Evolutionary conservation across 352 stramenopile species (phyloP).

Genomic region (Globisporangium megalacanthum): DNA sequence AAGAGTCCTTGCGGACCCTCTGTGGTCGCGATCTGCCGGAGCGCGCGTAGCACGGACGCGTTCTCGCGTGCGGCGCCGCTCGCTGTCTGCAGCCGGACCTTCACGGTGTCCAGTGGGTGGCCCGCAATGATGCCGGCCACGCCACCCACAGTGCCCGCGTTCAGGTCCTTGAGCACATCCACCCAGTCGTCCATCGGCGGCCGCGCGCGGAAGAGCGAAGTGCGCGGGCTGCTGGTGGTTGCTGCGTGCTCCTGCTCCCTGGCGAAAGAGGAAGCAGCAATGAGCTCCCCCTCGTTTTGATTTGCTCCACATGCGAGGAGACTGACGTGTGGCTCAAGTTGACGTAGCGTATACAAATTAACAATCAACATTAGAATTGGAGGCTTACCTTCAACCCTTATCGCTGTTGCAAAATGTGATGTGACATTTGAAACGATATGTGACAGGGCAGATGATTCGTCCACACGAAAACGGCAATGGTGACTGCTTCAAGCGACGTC

Average conservation of each 20-base stretch:
- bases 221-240: not conserved
- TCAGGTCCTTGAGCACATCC: slow-evolving; percentile 78
- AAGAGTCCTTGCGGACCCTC: slow-evolving; percentile 69
- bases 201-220: slow-evolving; percentile 58
- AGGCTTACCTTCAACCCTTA: too few species aligned
- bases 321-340: too few species aligned
- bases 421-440: too few species aligned
- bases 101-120: slow-evolving; percentile 84
- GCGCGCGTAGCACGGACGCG: slow-evolving; percentile 36
- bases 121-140: slow-evolving; percentile 72
- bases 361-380: too few species aligned
- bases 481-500: too few species aligned
- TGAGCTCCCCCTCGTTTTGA: not conserved
- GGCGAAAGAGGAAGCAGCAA: not conserved
- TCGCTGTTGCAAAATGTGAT: too few species aligned
- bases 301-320: slow-evolving; percentile 21
- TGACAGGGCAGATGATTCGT: too few species aligned
- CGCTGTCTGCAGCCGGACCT: slow-evolving; percentile 75
- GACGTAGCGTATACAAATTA: too few species aligned
- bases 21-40: slow-evolving; percentile 42
- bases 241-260: not conserved
- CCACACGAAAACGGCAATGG: too few species aligned
- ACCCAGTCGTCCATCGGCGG: slow-evolving; percentile 42
- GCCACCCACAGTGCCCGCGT: slow-evolving; percentile 75
- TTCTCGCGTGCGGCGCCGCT: slow-evolving; percentile 11